These are phyloP conservation scores for Flammula alnicola DNA, from an alignment of 1,284 basidiomycete genomes.

Conservation along the genomic window DNA sequence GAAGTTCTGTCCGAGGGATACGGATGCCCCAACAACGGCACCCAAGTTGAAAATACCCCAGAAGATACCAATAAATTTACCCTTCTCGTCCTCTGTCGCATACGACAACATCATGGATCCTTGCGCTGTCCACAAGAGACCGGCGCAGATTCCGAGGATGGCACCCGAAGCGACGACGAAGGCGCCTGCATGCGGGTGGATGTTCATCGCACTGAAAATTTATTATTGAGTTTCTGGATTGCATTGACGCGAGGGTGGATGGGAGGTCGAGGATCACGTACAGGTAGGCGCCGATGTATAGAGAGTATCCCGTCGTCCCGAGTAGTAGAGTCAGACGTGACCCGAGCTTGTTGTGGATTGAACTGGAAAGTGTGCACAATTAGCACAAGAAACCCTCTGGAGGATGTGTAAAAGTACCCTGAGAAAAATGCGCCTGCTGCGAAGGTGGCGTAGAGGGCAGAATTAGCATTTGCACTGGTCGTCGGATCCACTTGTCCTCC, in stretches of 20 bases:
- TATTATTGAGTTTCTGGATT: too few relatives aligned
- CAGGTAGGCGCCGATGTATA: conserved; percentile 80
- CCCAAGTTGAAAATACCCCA: conserved; percentile 81
- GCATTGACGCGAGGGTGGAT: too few relatives aligned
- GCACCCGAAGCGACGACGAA: conserved; percentile 83
- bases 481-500: conserved; percentile 68
- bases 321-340: conserved; percentile 70
- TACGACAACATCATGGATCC: conserved; percentile 86
- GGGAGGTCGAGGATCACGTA: conserved; percentile 36
- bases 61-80: conserved; percentile 76
- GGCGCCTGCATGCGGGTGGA: conserved; percentile 58
- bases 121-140: conserved; percentile 86
- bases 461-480: conserved; percentile 67
- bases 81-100: conserved; percentile 79
- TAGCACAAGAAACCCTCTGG: background rate
- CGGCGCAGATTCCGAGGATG: conserved; percentile 83
- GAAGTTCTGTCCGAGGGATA: conserved; percentile 64
- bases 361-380: conserved; percentile 42
- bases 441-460: conserved; percentile 73
- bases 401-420: conserved; percentile 49
- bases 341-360: conserved; percentile 81
- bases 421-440: conserved; percentile 66
- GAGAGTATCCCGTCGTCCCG: conserved; percentile 71
- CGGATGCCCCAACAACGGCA: conserved; percentile 70
- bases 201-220: conserved; percentile 65